Percentiles rank a stretch among this genome's conserved stretches.
These are phyloP conservation scores for Halophytophthora batemanensis DNA, from an alignment of 352 stramenopile species.

Conservation along the genomic window DNA sequence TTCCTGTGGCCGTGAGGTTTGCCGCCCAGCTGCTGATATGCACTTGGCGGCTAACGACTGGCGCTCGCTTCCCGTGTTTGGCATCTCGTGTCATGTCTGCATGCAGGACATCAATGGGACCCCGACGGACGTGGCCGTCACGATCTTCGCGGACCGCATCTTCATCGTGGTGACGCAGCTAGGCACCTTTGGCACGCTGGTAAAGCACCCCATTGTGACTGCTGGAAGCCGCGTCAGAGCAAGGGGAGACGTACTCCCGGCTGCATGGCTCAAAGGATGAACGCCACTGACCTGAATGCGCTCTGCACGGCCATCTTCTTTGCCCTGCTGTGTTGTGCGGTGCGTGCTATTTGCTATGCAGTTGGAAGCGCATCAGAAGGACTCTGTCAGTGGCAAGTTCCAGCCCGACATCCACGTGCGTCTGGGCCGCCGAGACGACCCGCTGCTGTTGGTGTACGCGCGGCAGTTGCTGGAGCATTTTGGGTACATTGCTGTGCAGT, in stretches of 20 bases:
- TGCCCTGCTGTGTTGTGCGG: conserved; percentile 1
- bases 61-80: too few species aligned
- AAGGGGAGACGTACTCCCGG: too few species aligned
- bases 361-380: conserved; percentile 73
- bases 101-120: conserved; percentile 71
- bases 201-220: conserved; percentile 24
- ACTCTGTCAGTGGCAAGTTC: conserved; percentile 75
- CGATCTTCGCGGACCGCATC: conserved; percentile 76
- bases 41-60: background rate
- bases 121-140: conserved; percentile 65
- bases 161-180: conserved; percentile 83
- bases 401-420: conserved; percentile 76
- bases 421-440: conserved; percentile 74
- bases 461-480: conserved; percentile 85
- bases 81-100: conserved; percentile 1
- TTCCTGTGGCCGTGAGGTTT: too few species aligned
- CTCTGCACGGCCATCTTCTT: background rate
- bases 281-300: background rate
- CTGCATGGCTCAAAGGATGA: too few species aligned
- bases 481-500: conserved; percentile 62
- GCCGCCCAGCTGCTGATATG: too few species aligned
- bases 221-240: too few species aligned
- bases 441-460: conserved; percentile 78
- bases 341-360: conserved; percentile 13
- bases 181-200: conserved; percentile 77